Conservation (phyloP, 2,329 filamentous ascomycete species). For the Penicillium hordei region DNA sequence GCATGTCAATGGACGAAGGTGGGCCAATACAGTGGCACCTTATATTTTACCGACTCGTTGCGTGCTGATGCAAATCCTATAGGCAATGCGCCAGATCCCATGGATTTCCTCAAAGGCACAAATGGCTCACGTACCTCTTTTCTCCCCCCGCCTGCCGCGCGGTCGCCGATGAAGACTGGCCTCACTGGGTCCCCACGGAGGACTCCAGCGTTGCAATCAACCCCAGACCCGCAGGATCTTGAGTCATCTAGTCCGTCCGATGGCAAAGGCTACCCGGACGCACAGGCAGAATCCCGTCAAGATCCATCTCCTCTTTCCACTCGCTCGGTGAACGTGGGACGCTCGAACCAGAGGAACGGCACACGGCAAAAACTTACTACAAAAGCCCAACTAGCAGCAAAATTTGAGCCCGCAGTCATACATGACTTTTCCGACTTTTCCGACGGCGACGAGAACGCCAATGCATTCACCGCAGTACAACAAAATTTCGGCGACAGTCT, state of each 20-base stretch:
- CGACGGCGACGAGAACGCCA: slow-evolving; percentile 39
- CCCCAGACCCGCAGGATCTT: slow-evolving; percentile 38
- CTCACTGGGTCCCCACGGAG: slow-evolving; percentile 45
- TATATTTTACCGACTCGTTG: neutral
- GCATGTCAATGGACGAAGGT: slow-evolving; percentile 66
- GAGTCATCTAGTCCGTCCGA: slow-evolving; percentile 43
- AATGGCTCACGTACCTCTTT: slow-evolving; percentile 37
- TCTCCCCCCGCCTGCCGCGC: slow-evolving; percentile 43
- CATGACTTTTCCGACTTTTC: slow-evolving; percentile 39
- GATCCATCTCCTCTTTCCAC: slow-evolving; percentile 39
- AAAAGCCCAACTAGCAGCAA: slow-evolving; percentile 17
- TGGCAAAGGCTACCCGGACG: slow-evolving; percentile 28
- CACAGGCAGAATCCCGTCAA: slow-evolving; percentile 24
- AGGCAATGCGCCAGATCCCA: slow-evolving; percentile 45
- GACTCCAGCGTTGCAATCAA: slow-evolving; percentile 45
- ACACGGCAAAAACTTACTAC: slow-evolving; percentile 24
- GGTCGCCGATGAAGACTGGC: slow-evolving; percentile 48
- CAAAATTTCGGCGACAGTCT: slow-evolving; percentile 30
- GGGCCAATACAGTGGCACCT: slow-evolving; percentile 28
- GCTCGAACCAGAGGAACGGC: slow-evolving; percentile 27
- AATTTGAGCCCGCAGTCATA: slow-evolving; percentile 28
- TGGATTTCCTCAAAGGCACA: slow-evolving; percentile 41
- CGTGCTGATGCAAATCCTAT: slow-evolving; percentile 12
- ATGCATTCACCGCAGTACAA: slow-evolving; percentile 26
- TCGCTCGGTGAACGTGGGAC: slow-evolving; percentile 36